phyloP scores from a whole-genome alignment of 2,329 filamentous ascomycete genomes.

The Onygena corvina region DNA sequence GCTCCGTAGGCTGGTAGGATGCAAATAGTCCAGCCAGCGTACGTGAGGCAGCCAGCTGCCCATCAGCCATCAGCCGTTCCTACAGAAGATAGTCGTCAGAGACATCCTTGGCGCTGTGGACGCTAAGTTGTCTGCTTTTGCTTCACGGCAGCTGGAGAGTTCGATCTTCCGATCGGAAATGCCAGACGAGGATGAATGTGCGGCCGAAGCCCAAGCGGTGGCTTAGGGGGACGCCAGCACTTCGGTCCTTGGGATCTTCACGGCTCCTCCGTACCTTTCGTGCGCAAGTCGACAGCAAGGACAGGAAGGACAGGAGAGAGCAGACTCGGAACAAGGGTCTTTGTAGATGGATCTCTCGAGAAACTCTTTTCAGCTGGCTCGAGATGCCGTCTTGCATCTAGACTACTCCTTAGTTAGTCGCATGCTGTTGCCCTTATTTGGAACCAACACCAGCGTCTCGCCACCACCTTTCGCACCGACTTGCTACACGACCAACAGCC shows the following conservation, averaged over 20 bases:
- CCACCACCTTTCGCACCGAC: background rate
- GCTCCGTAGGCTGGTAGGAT: constrained; percentile 1
- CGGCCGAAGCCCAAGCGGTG: background rate
- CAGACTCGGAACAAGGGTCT: background rate
- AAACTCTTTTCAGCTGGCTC: background rate
- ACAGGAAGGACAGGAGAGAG: too few species aligned
- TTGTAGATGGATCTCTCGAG: background rate
- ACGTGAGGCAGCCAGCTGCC: background rate
- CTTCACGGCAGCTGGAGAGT: background rate
- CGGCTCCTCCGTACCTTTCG: background rate
- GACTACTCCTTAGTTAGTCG: background rate
- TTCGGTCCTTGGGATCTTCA: constrained; percentile 5
- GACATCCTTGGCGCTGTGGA: constrained; percentile 1
- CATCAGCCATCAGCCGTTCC: background rate
- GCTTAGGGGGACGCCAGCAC: background rate
- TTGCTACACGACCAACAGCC: background rate
- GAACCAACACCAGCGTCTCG: background rate
- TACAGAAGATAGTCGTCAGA: too few species aligned
- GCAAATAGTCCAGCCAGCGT: background rate
- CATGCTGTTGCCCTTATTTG: background rate
- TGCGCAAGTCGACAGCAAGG: background rate
- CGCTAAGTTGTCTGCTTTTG: background rate
- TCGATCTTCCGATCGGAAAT: background rate
- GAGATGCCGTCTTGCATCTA: background rate
- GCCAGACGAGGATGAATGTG: background rate